Conservation (phyloP, 1,139 yeast genomes). For the Candida labiduridarum region DNA sequence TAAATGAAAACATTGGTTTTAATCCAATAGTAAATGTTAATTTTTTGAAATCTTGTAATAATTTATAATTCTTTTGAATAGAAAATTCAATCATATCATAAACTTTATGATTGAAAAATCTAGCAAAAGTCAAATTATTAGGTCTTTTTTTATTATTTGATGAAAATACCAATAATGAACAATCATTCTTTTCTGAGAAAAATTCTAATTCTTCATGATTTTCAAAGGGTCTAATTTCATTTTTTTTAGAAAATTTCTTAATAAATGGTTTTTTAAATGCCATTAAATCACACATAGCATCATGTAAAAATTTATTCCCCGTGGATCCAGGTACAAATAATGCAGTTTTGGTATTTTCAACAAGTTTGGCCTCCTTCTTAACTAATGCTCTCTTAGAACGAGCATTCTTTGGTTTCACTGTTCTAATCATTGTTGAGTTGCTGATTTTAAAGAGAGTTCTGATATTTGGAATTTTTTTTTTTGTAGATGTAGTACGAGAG, state of each 20-base stretch:
- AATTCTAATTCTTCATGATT: slow-evolving; percentile 87
- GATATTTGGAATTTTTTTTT: slow-evolving; percentile 5
- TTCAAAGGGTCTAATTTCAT: slow-evolving; percentile 90
- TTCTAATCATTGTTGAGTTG: slow-evolving; percentile 58
- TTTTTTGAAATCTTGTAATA: slow-evolving; percentile 79
- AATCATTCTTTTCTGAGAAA: slow-evolving; percentile 91
- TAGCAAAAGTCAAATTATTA: slow-evolving; percentile 80
- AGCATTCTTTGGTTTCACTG: slow-evolving; percentile 84
- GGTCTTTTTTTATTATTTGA: slow-evolving; percentile 91
- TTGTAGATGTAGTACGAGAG: neutral
- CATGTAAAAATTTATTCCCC: slow-evolving; percentile 78
- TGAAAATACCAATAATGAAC: slow-evolving; percentile 81
- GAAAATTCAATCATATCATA: slow-evolving; percentile 94
- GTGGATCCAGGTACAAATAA: slow-evolving; percentile 90
- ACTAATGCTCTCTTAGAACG: slow-evolving; percentile 95
- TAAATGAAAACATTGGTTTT: slow-evolving; percentile 92
- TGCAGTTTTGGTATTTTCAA: slow-evolving; percentile 89
- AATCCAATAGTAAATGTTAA: slow-evolving; percentile 83
- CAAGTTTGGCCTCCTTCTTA: slow-evolving; percentile 82
- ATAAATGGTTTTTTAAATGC: slow-evolving; percentile 91
- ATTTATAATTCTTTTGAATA: slow-evolving; percentile 67
- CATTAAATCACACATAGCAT: slow-evolving; percentile 86
- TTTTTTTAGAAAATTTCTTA: slow-evolving; percentile 85
- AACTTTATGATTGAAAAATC: slow-evolving; percentile 87
- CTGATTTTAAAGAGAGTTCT: neutral